A percentile compares a stretch with the other conserved stretches of the same genome.
phyloP scores from a whole-genome alignment of 2,329 filamentous ascomycete genomes.

The Aspergillus phoenicis region DNA sequence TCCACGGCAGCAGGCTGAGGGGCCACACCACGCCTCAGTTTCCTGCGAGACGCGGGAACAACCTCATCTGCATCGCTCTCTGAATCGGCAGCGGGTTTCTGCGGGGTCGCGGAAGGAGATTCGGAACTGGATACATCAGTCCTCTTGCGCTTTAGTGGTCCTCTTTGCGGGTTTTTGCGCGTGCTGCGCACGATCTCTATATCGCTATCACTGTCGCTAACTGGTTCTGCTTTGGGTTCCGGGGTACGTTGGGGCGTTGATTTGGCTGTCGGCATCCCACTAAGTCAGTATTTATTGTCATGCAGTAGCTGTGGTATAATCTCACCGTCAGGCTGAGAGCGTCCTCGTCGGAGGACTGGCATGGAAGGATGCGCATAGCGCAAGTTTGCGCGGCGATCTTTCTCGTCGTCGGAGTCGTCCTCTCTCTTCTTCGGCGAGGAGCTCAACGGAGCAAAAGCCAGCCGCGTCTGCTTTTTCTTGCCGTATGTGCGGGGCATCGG shows the following conservation, averaged over 20 bases:
- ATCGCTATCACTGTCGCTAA: constrained; percentile 22
- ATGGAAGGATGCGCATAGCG: constrained; percentile 36
- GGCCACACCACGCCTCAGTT: constrained; percentile 33
- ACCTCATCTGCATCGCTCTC: constrained; percentile 36
- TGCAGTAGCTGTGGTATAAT: background rate
- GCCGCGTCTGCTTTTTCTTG: constrained; percentile 45
- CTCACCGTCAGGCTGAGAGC: constrained; percentile 13
- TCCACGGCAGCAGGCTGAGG: constrained; percentile 28
- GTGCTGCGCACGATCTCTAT: constrained; percentile 18
- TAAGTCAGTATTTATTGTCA: background rate
- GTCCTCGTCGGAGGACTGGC: constrained; percentile 17
- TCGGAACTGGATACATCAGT: constrained; percentile 11
- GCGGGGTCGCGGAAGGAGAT: constrained; percentile 5
- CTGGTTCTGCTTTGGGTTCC: background rate
- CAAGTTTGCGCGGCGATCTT: constrained; percentile 36
- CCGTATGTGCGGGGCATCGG: constrained; percentile 35
- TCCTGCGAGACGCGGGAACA: constrained; percentile 27
- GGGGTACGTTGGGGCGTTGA: background rate
- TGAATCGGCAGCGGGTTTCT: constrained; percentile 10
- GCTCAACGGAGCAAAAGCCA: constrained; percentile 44
- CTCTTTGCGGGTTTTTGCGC: constrained; percentile 13
- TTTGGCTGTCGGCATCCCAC: background rate
- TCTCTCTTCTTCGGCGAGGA: constrained; percentile 30
- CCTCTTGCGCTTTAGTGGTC: constrained; percentile 22
- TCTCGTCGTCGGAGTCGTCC: constrained; percentile 22